Conservation (phyloP, 768 basidiomycete genomes). For the Tricholoma bakamatsutake region DNA sequence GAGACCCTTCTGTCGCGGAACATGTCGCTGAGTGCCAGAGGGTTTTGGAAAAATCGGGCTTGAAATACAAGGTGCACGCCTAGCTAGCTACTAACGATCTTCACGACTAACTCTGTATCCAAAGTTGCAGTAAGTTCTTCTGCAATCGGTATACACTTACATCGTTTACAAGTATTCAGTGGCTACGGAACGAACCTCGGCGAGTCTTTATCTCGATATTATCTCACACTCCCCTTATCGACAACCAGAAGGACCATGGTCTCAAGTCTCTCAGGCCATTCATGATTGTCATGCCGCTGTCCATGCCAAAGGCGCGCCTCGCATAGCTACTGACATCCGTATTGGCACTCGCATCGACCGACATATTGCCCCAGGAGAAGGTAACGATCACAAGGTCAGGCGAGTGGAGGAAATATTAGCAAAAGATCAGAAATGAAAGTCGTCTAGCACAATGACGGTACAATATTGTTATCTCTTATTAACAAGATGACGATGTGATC, state of each 20-base stretch:
- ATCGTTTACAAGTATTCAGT: constrained; percentile 29
- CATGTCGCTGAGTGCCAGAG: constrained; percentile 80
- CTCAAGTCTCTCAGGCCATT: constrained; percentile 76
- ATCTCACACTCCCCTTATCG: background rate
- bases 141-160: background rate
- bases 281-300: constrained; percentile 88
- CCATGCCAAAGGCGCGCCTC: constrained; percentile 67
- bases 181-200: constrained; percentile 93
- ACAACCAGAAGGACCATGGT: constrained; percentile 75
- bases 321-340: constrained; percentile 88
- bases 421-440: constrained; percentile 22
- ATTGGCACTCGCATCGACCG: constrained; percentile 87
- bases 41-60: constrained; percentile 75
- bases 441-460: background rate
- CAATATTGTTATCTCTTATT: background rate
- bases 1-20: constrained; percentile 68
- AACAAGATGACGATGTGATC: background rate
- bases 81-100: background rate
- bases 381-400: constrained; percentile 74
- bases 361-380: constrained; percentile 52
- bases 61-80: constrained; percentile 64
- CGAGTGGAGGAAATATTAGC: constrained; percentile 78
- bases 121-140: constrained; percentile 62
- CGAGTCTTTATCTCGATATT: constrained; percentile 14
- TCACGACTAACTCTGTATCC: background rate